Conservation (phyloP, 208 protist species). For the Crithidia thermophila region DNA sequence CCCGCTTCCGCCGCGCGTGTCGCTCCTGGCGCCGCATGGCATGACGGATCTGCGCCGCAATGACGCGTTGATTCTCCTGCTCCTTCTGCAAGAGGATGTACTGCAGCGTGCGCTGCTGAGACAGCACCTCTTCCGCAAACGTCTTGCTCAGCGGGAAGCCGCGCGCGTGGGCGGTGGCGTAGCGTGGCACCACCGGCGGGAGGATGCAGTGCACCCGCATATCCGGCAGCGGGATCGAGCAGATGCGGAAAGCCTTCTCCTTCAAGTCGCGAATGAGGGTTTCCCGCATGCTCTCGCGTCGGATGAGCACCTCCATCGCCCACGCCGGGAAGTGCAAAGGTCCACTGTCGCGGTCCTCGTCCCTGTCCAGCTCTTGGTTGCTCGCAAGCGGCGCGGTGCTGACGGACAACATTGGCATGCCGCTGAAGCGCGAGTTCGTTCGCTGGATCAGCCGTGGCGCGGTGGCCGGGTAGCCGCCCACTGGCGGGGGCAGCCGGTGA, state of each 20-base stretch:
- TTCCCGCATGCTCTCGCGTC: conserved; percentile 58
- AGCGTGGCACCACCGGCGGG: conserved; percentile 59
- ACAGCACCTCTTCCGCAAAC: conserved; percentile 69
- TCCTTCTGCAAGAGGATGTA: conserved; percentile 43
- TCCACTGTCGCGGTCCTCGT: conserved; percentile 19
- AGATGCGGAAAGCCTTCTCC: conserved; percentile 47
- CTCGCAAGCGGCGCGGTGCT: conserved; percentile 3
- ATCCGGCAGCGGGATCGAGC: conserved; percentile 69
- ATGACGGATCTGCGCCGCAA: conserved; percentile 14
- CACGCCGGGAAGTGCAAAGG: conserved; percentile 27
- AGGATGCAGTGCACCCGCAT: conserved; percentile 66
- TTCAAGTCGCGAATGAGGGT: conserved; percentile 56
- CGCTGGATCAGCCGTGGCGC: background rate
- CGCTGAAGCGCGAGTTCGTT: conserved; percentile 2
- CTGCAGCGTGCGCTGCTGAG: conserved; percentile 56
- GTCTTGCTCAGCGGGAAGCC: conserved; percentile 54
- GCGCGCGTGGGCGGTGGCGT: conserved; percentile 58
- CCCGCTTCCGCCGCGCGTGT: conserved; percentile 8
- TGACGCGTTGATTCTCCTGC: conserved; percentile 32
- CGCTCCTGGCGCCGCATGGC: conserved; percentile 29
- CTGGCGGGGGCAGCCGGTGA: background rate
- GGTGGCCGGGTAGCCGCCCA: conserved; percentile 1
- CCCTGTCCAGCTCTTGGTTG: conserved; percentile 16
- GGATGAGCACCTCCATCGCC: conserved; percentile 42
- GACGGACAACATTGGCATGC: conserved; percentile 14